These are phyloP conservation scores for Lachnellula subtilissima DNA, from an alignment of 2,329 filamentous ascomycete species.

Conservation along the genomic window DNA sequence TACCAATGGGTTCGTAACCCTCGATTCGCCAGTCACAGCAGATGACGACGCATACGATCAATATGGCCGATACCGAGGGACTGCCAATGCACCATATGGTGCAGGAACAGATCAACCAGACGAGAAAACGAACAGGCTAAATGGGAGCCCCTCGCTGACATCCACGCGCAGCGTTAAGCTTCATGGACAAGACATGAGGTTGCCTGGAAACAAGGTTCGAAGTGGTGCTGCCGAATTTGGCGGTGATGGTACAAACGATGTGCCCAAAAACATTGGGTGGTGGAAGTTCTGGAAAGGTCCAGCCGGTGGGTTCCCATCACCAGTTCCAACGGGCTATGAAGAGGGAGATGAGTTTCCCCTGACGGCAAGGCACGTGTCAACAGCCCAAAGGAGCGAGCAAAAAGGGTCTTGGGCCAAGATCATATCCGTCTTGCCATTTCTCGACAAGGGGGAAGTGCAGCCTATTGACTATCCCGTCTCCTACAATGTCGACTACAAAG, in stretches of 20 bases:
- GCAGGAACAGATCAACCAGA: constrained; percentile 15
- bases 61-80: constrained; percentile 26
- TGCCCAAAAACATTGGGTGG: constrained; percentile 35
- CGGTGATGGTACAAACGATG: constrained; percentile 16
- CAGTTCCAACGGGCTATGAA: constrained; percentile 53
- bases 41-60: constrained; percentile 27
- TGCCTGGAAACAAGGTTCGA: constrained; percentile 25
- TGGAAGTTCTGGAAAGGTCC: constrained; percentile 64
- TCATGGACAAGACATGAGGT: constrained; percentile 8
- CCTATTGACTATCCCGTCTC: constrained; percentile 52
- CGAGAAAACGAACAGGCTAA: constrained; percentile 10
- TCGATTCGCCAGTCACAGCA: constrained; percentile 17
- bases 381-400: not conserved
- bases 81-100: constrained; percentile 14
- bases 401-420: constrained; percentile 49
- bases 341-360: constrained; percentile 37
- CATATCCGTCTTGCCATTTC: constrained; percentile 46
- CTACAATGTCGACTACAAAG: constrained; percentile 56
- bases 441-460: constrained; percentile 24
- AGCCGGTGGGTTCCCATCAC: constrained; percentile 55
- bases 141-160: constrained; percentile 8
- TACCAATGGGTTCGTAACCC: constrained; percentile 39
- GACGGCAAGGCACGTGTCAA: constrained; percentile 31
- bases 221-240: constrained; percentile 15
- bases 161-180: constrained; percentile 7